Conservation (phyloP, 352 stramenopile genomes). For the Phytopythium boreale region DNA sequence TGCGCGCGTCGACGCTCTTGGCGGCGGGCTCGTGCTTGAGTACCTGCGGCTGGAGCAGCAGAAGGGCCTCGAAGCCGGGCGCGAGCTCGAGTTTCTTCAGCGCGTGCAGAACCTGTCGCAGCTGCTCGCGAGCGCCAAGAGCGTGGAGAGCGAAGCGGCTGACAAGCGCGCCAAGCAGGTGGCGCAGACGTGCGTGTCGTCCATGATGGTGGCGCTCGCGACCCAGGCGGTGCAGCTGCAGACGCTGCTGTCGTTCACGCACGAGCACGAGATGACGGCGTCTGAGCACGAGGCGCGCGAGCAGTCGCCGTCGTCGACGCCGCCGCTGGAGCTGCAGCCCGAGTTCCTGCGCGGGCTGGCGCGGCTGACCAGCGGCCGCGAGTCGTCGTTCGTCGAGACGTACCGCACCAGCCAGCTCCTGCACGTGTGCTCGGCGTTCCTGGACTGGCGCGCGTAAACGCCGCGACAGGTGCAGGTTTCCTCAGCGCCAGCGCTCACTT, state of each 20-base stretch:
- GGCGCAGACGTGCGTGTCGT: slow-evolving; percentile 49
- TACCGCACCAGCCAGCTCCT: slow-evolving; percentile 53
- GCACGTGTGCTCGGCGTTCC: slow-evolving; percentile 54
- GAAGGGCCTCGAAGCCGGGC: slow-evolving; percentile 46
- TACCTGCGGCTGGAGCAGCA: slow-evolving; percentile 67
- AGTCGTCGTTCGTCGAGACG: slow-evolving; percentile 55
- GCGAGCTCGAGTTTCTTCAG: slow-evolving; percentile 56
- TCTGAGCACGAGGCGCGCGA: slow-evolving; percentile 11
- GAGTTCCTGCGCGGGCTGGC: slow-evolving; percentile 42
- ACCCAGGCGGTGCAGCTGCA: slow-evolving; percentile 51
- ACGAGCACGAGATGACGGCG: slow-evolving; percentile 34
- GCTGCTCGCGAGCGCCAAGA: slow-evolving; percentile 39
- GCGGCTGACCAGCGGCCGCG: slow-evolving; percentile 36
- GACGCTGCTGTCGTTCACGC: slow-evolving; percentile 43
- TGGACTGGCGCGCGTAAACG: slow-evolving; percentile 48
- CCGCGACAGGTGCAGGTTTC: background rate
- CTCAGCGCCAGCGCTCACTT: no score
- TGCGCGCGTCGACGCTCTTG: slow-evolving; percentile 40
- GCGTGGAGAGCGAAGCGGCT: slow-evolving; percentile 11
- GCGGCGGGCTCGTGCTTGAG: slow-evolving; percentile 63
- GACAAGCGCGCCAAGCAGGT: slow-evolving; percentile 18
- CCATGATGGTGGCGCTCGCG: slow-evolving; percentile 59
- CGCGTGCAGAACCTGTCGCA: slow-evolving; percentile 58
- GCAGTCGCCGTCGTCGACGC: slow-evolving; percentile 11
- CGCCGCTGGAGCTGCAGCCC: slow-evolving; percentile 40